Evolutionary conservation across 2,329 filamentous ascomycete species (phyloP), one percentile per base, ranked within the genome.

Genomic region (Lachnellula suecica): DNA sequence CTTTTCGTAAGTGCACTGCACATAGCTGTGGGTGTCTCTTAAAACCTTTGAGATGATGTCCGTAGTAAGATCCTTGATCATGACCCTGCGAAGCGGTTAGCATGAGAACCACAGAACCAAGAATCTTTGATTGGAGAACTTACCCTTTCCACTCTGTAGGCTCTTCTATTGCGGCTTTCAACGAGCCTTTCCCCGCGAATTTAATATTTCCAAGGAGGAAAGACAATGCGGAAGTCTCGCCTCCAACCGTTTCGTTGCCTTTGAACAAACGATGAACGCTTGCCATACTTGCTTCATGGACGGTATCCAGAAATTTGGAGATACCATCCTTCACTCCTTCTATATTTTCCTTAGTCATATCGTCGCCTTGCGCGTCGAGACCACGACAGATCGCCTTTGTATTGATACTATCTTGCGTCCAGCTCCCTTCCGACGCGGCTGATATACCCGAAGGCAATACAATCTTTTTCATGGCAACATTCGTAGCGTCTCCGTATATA

Each of bases 1-100:
- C 40, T 42, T 25, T 41, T 45, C 43, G 35, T 45, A 43, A 4
- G 44, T 51, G 22, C 53, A 56, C 25, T 49, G 47, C 31, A 56
- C 47, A 35, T 52, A 52, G 17, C 38, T 46, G 29, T 44, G 44
- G 31, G 52, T 49, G 10, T 40, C 17, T 2, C 45, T 38, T 11
- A 44, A 19, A 10, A 48, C 37, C 10, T 52, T 41, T n/a, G 53
- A 43, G 17, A 47, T 44, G 13, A 52, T 25, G 19, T 34, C 19
- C 19, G 46, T 52, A 10, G 44, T 20, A 11, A 56, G 19, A 1
- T 24, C 41, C 4, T 23, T 44, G 27, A 46, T 46, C 4, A 56
- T 29, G 10, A 43, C 22, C 19, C 53, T 56, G 24, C 11, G 19
- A 8, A 43, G 7, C 15, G 4, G 20, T 53, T 25, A 53, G 44